Evolutionary conservation across 1,139 yeast genomes (phyloP).

Genomic region (Nakaseomyces glabratus): DNA sequence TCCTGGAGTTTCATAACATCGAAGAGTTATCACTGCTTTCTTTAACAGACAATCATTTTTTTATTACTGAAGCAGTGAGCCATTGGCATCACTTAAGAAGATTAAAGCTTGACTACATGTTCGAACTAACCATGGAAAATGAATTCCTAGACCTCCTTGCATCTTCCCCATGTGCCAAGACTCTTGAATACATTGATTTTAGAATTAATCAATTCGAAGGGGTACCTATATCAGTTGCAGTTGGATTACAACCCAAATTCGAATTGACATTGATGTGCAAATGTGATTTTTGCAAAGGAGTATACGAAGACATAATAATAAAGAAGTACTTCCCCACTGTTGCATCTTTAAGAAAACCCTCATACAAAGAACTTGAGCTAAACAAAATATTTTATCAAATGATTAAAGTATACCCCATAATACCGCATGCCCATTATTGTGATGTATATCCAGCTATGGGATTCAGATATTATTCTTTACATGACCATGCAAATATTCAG

Average conservation of each 20-base stretch:
- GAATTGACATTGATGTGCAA: slow-evolving; percentile 19
- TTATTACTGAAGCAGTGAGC: slow-evolving; percentile 15
- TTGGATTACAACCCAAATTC: slow-evolving; percentile 18
- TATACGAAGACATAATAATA: slow-evolving; percentile 17
- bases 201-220: slow-evolving; percentile 18
- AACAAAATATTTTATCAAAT: slow-evolving; percentile 23
- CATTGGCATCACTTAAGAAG: slow-evolving; percentile 14
- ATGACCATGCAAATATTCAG: slow-evolving; percentile 16
- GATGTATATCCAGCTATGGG: slow-evolving; percentile 25
- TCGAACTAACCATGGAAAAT: slow-evolving; percentile 16
- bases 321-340: slow-evolving; percentile 21
- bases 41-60: slow-evolving; percentile 17
- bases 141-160: slow-evolving; percentile 10
- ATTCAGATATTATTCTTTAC: slow-evolving; percentile 18
- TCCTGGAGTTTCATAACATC: slow-evolving; percentile 17
- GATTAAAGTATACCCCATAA: slow-evolving; percentile 23
- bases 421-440: slow-evolving; percentile 24
- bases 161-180: slow-evolving; percentile 14
- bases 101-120: slow-evolving; percentile 25
- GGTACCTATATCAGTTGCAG: slow-evolving; percentile 18
- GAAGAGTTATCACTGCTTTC: slow-evolving; percentile 20
- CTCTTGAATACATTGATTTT: slow-evolving; percentile 22
- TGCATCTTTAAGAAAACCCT: slow-evolving; percentile 16
- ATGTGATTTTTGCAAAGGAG: slow-evolving; percentile 23
- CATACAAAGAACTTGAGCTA: slow-evolving; percentile 18